These are phyloP conservation scores for Tolypocladium ophioglossoides DNA, from an alignment of 2,329 filamentous ascomycete genomes.

Conservation along the genomic window DNA sequence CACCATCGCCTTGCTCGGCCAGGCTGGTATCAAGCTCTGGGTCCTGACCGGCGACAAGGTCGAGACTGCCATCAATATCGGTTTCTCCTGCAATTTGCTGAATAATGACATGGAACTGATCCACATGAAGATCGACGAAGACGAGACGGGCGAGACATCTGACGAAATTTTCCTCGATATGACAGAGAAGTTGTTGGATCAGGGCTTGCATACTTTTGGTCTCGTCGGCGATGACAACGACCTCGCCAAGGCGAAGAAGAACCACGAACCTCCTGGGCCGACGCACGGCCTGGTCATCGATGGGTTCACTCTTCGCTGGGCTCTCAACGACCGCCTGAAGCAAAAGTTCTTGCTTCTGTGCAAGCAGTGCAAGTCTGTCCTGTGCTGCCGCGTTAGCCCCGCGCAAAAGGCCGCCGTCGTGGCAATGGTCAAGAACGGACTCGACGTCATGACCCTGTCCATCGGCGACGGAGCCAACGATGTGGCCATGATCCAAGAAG, in stretches of 20 bases:
- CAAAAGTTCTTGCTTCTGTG: conserved; percentile 92
- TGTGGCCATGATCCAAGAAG: conserved; percentile 96
- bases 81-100: conserved; percentile 94
- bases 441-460: conserved; percentile 92
- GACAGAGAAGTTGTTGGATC: conserved; percentile 63
- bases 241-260: conserved; percentile 64
- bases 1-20: conserved; percentile 80
- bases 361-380: conserved; percentile 92
- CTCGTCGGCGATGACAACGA: conserved; percentile 82
- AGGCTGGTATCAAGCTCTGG: conserved; percentile 97
- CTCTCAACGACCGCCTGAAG: conserved; percentile 70
- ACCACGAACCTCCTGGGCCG: conserved; percentile 74
- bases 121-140: conserved; percentile 74
- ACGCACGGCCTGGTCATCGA: conserved; percentile 94
- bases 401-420: conserved; percentile 97
- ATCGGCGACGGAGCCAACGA: conserved; percentile 93
- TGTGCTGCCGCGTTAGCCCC: conserved; percentile 95
- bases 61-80: conserved; percentile 98
- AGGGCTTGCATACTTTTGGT: conserved; percentile 60
- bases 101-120: conserved; percentile 98
- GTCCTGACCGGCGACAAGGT: conserved; percentile 97
- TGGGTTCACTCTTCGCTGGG: conserved; percentile 83
- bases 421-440: conserved; percentile 83
- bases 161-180: conserved; percentile 41
- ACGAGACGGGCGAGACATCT: conserved; percentile 39